phyloP scores from a whole-genome alignment of 2,329 filamentous ascomycete species.

The Diaporthe sp. region DNA sequence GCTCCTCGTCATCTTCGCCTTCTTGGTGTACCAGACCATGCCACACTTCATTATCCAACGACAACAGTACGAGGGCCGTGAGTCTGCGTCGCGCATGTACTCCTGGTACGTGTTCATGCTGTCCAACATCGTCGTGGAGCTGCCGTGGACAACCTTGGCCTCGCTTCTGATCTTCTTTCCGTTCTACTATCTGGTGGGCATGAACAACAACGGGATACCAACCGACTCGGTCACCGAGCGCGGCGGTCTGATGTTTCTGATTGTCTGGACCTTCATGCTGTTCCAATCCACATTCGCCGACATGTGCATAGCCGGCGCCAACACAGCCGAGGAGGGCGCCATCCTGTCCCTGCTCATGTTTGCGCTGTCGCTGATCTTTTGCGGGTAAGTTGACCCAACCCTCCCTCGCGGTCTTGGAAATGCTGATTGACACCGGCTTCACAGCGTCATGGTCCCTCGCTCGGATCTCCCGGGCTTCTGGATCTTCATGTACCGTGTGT shows the following conservation, averaged over 20 bases:
- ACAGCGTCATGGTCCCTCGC: slow-evolving; percentile 21
- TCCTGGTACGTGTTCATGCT: slow-evolving; percentile 78
- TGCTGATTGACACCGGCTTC: not conserved
- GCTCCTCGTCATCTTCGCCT: slow-evolving; percentile 77
- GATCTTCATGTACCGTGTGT: slow-evolving; percentile 80
- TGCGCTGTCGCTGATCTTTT: slow-evolving; percentile 76
- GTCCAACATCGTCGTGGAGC: slow-evolving; percentile 76
- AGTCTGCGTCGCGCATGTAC: slow-evolving; percentile 78
- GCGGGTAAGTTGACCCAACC: slow-evolving; percentile 72
- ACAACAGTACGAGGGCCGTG: slow-evolving; percentile 77
- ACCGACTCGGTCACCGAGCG: slow-evolving; percentile 67
- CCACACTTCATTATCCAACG: slow-evolving; percentile 79
- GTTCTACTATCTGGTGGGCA: slow-evolving; percentile 79
- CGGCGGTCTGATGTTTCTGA: slow-evolving; percentile 76
- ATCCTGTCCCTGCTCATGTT: slow-evolving; percentile 77
- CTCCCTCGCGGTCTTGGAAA: slow-evolving; percentile 52
- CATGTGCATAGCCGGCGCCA: slow-evolving; percentile 74
- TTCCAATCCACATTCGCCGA: slow-evolving; percentile 77
- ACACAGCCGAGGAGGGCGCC: slow-evolving; percentile 74
- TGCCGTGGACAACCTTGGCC: slow-evolving; percentile 78
- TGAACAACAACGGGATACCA: slow-evolving; percentile 70
- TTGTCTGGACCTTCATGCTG: slow-evolving; percentile 75
- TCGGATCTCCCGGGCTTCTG: slow-evolving; percentile 73
- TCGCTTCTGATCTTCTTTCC: slow-evolving; percentile 74
- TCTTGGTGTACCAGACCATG: slow-evolving; percentile 76